Evolutionary conservation across 2,329 filamentous ascomycete genomes (phyloP), one percentile per base, ranked within the genome.

Genomic region (Xylaria sp.): DNA sequence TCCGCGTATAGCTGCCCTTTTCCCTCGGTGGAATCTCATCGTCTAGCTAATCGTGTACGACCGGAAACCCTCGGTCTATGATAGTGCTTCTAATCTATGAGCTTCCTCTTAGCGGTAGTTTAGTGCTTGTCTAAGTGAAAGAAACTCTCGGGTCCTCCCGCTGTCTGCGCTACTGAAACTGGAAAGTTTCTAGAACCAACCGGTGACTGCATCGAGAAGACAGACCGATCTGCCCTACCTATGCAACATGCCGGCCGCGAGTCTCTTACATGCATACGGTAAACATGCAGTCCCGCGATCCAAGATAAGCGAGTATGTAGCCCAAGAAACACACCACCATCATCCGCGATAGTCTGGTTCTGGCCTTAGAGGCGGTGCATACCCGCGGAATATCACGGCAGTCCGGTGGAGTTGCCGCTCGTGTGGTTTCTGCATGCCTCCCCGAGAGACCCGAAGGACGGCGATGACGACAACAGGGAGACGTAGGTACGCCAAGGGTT

Each of bases 251-350:
- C 68, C 64, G 64, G 61, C 54, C 56, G 56, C 56, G 61, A 61
- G 61, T 58, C 51, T 68, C 60, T 62, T 64, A 67, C 64, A 55
- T 67, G 64, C 64, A 69, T 69, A 66, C 30, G 62, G 55, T 67
- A 47, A 54, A 62, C 60, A 53, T 67, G 67, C 64, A 61, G 56
- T 64, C 53, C 64, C 61, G 57, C 61, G 64, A 69, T 67, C 68
- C 68, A 27, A 69, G 68, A 69, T 69, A 67, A 69, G 64, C 68
- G 68, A 69, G 47, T 17, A 67, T 55, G 59, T 60, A 53, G 61
- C 56, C 64, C 68, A 61, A 64, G 57, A 58, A 57, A 62, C 45
- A 42, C 42, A 54, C 59, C 60, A 47, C 64, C 55, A 59, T 51
- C 58, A 21, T 58, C 47, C 12, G 53, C 55, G 24, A 36, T 42